A percentile compares a stretch with the other conserved stretches of the same genome.
phyloP scores from a whole-genome alignment of 140 eudicot species.

The Flaveria floridana region DNA sequence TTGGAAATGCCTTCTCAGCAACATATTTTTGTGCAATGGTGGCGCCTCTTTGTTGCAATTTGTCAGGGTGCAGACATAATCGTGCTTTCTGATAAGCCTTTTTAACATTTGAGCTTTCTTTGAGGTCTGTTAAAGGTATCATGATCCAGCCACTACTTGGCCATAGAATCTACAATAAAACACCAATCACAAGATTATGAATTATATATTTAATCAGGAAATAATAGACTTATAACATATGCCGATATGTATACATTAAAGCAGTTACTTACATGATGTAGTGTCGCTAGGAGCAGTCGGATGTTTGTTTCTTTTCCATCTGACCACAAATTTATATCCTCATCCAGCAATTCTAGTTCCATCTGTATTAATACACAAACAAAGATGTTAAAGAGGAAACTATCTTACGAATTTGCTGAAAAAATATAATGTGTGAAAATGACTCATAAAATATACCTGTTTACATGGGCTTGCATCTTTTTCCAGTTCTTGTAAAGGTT shows the following conservation, averaged over 20 bases:
- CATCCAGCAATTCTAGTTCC: conserved; percentile 60
- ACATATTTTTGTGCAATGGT: conserved; percentile 55
- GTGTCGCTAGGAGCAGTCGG: conserved; percentile 59
- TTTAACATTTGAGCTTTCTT: conserved; percentile 58
- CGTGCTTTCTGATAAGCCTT: conserved; percentile 84
- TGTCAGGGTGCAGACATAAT: conserved; percentile 71
- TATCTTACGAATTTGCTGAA: neutral
- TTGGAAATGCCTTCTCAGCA: conserved; percentile 69
- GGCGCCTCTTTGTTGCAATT: conserved; percentile 76
- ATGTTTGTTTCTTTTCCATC: conserved; percentile 61
- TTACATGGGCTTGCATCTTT: conserved; percentile 35
- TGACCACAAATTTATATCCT: conserved; percentile 64
- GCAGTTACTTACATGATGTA: conserved; percentile 53
- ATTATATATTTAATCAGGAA: neutral
- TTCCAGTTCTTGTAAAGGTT: conserved; percentile 30
- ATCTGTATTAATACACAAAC: conserved; percentile 33
- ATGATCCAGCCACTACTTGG: conserved; percentile 71
- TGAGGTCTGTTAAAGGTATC: conserved; percentile 41
- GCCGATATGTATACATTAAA: neutral
- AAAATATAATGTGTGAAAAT: neutral
- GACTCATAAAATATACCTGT: neutral
- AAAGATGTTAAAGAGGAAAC: neutral
- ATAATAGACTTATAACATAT: neutral
- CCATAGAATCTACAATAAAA: conserved; percentile 60
- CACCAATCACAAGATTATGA: neutral